Base-by-base conservation (phyloP, 2,329 filamentous ascomycete genomes). In the Fusarium clavum region DNA sequence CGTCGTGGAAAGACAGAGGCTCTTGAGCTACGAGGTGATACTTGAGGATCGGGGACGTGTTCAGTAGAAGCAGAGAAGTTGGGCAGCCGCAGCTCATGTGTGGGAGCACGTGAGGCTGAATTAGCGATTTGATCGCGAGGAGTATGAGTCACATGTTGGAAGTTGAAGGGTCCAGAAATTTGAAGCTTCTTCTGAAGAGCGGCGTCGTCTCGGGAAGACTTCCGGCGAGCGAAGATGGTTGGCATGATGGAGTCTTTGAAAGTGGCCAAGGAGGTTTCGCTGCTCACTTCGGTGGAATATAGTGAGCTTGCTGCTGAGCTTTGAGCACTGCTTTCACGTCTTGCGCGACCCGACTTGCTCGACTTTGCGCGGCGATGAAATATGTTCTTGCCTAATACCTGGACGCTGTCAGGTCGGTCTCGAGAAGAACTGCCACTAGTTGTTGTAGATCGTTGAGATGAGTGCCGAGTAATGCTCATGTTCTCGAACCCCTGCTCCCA, bases 161-260 rank as follows among this genome's bases (percentile, higher is more conserved):
- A 91, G 80, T 91, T 90, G 78, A 89, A 91, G 5, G 89, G 89
- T 2, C 82, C 85, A 1, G 89, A 91, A 57, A 91, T 91, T 57
- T 85, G 83, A 52, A 85, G 74, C 67, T 82, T 84, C 72, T 78
- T 85, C 56, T 77, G 70, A 6, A 68, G 46, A 54, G 70, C 53
- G 49, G 73, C 64, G 27, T 81, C 78, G 46, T 81, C 79, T 22
- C 79, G 78, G 29, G 77, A 77, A 13, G 73, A 72, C 70, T 84
- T 85, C 57, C 87, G 83, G 53, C 87, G 82, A 45, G 82, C 77
- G 62, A 89, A 88, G 46, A 89, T 78, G 12, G 82, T 81, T 8
- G 85, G 83, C 29, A 87, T 81, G 40, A 84, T 80, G 6, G 81
- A 80, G 32, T 87, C 85, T 72, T 81, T 84, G 47, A 77, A 49